A percentile compares a stretch with the other conserved stretches of the same genome.
Evolutionary conservation across 148 eudicot species (phyloP).

Genomic region (Suaeda aralocaspica): DNA sequence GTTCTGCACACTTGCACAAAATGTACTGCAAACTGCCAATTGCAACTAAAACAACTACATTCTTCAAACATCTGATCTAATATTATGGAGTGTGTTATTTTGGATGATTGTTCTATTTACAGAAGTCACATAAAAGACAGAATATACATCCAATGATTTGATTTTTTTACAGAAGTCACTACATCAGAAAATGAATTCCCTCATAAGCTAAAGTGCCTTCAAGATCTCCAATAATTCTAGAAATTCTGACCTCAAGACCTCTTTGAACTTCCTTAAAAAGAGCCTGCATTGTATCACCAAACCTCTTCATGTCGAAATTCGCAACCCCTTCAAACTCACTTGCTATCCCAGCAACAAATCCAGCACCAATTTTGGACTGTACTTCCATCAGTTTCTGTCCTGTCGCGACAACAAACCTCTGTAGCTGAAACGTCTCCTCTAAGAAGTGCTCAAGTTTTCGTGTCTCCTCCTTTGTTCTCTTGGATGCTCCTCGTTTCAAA

Average conservation of each 20-base stretch:
- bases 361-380: slow-evolving; percentile 60
- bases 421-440: slow-evolving; percentile 90
- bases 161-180: slow-evolving; percentile 11
- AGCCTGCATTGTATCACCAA: slow-evolving; percentile 56
- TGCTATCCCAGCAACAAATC: slow-evolving; percentile 41
- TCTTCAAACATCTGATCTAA: not conserved
- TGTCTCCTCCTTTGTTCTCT: slow-evolving; percentile 59
- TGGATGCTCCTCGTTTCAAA: slow-evolving; percentile 30
- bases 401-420: slow-evolving; percentile 83
- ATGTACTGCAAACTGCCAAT: slow-evolving; percentile 19
- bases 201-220: slow-evolving; percentile 90
- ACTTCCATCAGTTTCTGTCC: slow-evolving; percentile 86
- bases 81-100: slow-evolving; percentile 6
- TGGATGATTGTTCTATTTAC: slow-evolving; percentile 20
- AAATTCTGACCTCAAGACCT: slow-evolving; percentile 76
- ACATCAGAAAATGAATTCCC: slow-evolving; percentile 58
- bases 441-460: slow-evolving; percentile 61
- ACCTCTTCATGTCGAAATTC: slow-evolving; percentile 70
- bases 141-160: slow-evolving; percentile 5
- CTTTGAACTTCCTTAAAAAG: slow-evolving; percentile 80
- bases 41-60: not conserved
- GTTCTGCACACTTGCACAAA: slow-evolving; percentile 5
- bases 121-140: not conserved
- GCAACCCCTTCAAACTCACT: slow-evolving; percentile 40
- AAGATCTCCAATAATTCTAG: slow-evolving; percentile 80